A percentile compares a stretch with the other conserved stretches of the same genome.
phyloP scores from a whole-genome alignment of 352 stramenopile species.

The Globisporangium recalcitrans region DNA sequence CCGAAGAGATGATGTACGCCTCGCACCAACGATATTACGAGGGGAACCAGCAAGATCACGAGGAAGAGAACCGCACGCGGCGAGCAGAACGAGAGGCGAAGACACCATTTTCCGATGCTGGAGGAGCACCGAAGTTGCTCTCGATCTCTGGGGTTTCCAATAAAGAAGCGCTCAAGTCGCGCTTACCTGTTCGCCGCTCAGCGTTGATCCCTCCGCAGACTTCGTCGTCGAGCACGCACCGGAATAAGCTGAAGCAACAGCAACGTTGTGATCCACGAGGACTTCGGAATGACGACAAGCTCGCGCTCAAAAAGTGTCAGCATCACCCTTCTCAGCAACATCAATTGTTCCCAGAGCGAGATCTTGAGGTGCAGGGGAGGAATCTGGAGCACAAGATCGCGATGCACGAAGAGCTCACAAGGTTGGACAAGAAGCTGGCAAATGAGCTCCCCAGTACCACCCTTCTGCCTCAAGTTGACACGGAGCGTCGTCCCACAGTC shows the following conservation, averaged over 20 bases:
- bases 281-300: not conserved
- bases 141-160: slow-evolving; percentile 18
- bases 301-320: slow-evolving; percentile 10
- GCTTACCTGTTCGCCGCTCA: slow-evolving; percentile 5
- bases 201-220: not conserved
- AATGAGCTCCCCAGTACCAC: not conserved
- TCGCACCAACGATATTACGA: not conserved
- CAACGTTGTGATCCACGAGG: slow-evolving; percentile 8
- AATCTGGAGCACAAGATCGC: slow-evolving; percentile 20
- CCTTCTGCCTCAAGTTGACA: slow-evolving; percentile 7
- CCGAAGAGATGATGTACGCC: not conserved
- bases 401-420: slow-evolving; percentile 16
- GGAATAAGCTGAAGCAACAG: not conserved
- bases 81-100: not conserved
- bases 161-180: slow-evolving; percentile 17
- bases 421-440: slow-evolving; percentile 4
- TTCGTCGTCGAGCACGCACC: not conserved
- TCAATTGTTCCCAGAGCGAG: slow-evolving; percentile 14
- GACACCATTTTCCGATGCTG: not conserved
- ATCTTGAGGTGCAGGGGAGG: not conserved
- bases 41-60: not conserved
- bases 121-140: slow-evolving; percentile 8
- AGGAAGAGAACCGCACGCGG: not conserved
- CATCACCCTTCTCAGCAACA: slow-evolving; percentile 9
- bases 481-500: not conserved